These are phyloP conservation scores for Wickerhamomyces bisporus DNA, from an alignment of 805 yeast genomes.

Conservation along the genomic window DNA sequence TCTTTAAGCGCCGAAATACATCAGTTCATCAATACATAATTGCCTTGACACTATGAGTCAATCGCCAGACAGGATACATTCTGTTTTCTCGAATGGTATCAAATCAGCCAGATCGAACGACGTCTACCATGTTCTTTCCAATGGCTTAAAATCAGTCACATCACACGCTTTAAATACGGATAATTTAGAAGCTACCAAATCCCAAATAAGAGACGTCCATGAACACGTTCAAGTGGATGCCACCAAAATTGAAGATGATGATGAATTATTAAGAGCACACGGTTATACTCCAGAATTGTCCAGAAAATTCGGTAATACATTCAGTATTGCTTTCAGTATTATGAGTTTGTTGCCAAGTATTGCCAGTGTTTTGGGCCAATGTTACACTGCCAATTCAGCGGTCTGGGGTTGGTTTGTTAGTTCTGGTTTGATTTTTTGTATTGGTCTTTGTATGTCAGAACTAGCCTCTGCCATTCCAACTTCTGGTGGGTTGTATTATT, in stretches of 20 bases:
- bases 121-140: constrained; percentile 7
- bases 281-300: constrained; percentile 70
- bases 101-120: not conserved
- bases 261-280: constrained; percentile 37
- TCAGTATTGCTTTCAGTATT: constrained; percentile 66
- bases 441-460: constrained; percentile 63
- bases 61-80: not conserved
- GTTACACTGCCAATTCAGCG: constrained; percentile 58
- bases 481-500: constrained; percentile 68
- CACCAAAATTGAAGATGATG: constrained; percentile 20
- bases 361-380: constrained; percentile 47
- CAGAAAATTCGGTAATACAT: constrained; percentile 60
- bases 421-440: constrained; percentile 45
- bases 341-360: constrained; percentile 61
- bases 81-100: not conserved
- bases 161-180: constrained; percentile 18
- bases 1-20: no score
- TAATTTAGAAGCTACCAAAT: constrained; percentile 11
- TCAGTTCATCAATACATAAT: no score
- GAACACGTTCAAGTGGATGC: constrained; percentile 21
- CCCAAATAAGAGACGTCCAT: constrained; percentile 18
- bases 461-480: constrained; percentile 69
- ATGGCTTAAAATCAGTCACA: constrained; percentile 15
- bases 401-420: constrained; percentile 71
- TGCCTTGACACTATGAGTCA: no score